phyloP scores from a whole-genome alignment of 2,329 filamentous ascomycete genomes.

The Colletotrichum phormii region DNA sequence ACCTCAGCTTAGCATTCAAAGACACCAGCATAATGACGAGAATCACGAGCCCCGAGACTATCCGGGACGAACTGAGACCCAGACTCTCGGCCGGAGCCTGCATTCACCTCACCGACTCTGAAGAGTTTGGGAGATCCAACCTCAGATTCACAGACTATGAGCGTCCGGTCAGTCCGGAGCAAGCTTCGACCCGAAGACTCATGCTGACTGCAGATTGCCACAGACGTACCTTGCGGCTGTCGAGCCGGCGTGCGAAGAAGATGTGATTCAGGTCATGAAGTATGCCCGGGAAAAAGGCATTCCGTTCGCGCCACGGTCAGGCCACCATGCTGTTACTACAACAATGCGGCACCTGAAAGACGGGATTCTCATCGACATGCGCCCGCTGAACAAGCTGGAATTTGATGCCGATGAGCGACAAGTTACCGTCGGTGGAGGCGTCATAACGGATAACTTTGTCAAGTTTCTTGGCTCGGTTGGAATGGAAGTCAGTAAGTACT shows the following conservation, averaged over 20 bases:
- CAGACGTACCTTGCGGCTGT: slow-evolving; percentile 22
- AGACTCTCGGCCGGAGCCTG: not conserved
- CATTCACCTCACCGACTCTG: not conserved
- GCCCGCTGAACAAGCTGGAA: slow-evolving; percentile 38
- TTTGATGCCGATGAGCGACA: slow-evolving; percentile 32
- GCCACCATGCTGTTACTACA: slow-evolving; percentile 37
- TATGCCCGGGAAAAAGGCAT: slow-evolving; percentile 25
- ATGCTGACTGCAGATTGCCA: not conserved
- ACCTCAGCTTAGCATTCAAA: not conserved
- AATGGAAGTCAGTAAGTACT: slow-evolving; percentile 29
- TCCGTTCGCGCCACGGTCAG: slow-evolving; percentile 32
- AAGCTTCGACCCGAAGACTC: not conserved
- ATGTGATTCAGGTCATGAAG: slow-evolving; percentile 25
- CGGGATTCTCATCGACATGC: slow-evolving; percentile 41
- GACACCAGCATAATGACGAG: not conserved
- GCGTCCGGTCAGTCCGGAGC: slow-evolving; percentile 3
- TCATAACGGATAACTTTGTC: slow-evolving; percentile 26
- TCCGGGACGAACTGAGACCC: slow-evolving; percentile 3
- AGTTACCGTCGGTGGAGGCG: slow-evolving; percentile 15
- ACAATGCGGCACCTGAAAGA: slow-evolving; percentile 31
- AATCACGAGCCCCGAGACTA: not conserved
- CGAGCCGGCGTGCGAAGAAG: slow-evolving; percentile 15
- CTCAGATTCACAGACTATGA: slow-evolving; percentile 30
- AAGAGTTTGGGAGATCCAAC: slow-evolving; percentile 9
- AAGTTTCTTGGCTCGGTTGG: slow-evolving; percentile 23